Conservation (phyloP, 805 yeast genomes). For the Maudiozyma pseudohumilis region DNA sequence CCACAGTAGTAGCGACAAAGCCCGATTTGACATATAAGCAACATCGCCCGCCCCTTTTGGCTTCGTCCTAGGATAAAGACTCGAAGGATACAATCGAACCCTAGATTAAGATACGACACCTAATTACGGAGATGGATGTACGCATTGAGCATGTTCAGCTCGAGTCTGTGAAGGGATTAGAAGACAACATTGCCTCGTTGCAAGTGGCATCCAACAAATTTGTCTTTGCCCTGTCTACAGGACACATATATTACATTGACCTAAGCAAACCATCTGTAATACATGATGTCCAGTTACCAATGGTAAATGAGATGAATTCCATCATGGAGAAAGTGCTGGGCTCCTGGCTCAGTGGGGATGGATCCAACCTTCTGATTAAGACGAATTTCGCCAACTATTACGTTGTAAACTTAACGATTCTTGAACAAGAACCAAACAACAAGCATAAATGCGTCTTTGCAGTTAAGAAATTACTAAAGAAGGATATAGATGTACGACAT, state of each 20-base stretch:
- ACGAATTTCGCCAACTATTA: conserved; percentile 27
- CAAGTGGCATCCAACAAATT: conserved; percentile 48
- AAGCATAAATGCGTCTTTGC: conserved; percentile 2
- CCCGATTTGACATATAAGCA: no score
- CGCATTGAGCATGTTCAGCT: conserved; percentile 34
- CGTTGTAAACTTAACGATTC: conserved; percentile 10
- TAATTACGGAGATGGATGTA: no score
- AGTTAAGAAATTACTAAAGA: conserved; percentile 15
- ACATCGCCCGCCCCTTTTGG: no score
- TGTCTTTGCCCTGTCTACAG: conserved; percentile 42
- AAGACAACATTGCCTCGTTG: conserved; percentile 37
- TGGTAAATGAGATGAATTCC: conserved; percentile 8
- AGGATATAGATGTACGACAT: conserved; percentile 16
- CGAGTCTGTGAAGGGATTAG: conserved; percentile 41
- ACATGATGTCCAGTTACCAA: conserved; percentile 31
- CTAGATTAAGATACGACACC: no score
- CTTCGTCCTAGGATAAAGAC: no score
- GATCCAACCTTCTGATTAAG: conserved; percentile 17
- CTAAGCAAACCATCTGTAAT: conserved; percentile 56
- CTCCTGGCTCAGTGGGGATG: conserved; percentile 20
- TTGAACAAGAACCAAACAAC: background rate
- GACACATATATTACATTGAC: conserved; percentile 53
- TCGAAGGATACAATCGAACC: no score
- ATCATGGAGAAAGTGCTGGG: conserved; percentile 16
- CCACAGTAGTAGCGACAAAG: background rate